These are phyloP conservation scores for Neurospora terricola DNA, from an alignment of 495 filamentous ascomycete species.

Conservation along the genomic window DNA sequence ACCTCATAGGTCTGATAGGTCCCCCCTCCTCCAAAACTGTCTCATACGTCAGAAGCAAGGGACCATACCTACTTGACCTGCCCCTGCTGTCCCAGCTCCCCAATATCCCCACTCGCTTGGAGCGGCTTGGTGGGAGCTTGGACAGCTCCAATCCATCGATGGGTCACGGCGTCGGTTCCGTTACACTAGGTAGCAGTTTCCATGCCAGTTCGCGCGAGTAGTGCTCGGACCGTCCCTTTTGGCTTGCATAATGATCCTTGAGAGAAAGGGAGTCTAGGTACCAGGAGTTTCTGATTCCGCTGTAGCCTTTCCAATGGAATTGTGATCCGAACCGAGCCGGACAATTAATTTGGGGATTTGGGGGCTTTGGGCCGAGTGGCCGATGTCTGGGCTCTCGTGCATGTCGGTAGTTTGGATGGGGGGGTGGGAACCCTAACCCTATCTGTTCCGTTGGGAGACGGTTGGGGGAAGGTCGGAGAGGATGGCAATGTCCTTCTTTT, in stretches of 20 bases:
- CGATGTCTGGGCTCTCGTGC: background rate
- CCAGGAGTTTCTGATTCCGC: background rate
- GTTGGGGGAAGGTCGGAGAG: too few relatives aligned
- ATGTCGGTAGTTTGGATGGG: background rate
- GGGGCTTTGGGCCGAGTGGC: background rate
- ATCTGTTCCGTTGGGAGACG: background rate
- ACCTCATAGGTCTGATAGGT: background rate
- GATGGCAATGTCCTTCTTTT: too few relatives aligned
- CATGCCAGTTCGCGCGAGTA: background rate
- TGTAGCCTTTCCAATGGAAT: background rate
- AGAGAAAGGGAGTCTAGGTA: background rate
- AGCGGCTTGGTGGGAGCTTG: too few relatives aligned
- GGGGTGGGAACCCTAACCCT: background rate
- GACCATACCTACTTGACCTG: background rate
- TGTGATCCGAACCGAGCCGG: background rate
- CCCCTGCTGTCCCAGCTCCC: background rate
- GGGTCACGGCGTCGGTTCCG: background rate
- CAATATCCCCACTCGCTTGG: too few relatives aligned
- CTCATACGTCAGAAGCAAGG: background rate
- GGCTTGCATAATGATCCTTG: background rate
- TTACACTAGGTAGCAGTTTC: background rate
- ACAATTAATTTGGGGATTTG: background rate
- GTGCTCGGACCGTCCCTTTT: background rate
- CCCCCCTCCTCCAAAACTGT: background rate
- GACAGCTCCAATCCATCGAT: too few relatives aligned